These are phyloP conservation scores for Guillardia theta DNA, from an alignment of 78 protist species.

Conservation along the genomic window DNA sequence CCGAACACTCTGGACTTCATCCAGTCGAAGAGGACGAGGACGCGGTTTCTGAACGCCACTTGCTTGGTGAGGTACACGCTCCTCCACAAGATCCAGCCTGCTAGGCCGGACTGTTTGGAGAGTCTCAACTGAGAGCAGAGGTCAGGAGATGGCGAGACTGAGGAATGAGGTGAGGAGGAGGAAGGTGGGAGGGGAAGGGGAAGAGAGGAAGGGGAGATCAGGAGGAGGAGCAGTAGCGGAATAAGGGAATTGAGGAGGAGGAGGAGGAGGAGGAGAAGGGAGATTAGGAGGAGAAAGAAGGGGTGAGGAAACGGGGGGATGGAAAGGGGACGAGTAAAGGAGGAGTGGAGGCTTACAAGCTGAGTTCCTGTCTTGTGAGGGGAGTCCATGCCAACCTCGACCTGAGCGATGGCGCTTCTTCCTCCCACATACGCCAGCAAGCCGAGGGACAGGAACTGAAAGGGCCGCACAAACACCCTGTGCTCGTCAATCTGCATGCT, in stretches of 20 bases:
- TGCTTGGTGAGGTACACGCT: conserved; percentile 30
- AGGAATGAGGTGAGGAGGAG: background rate
- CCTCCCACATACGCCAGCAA: background rate
- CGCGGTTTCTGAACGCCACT: conserved; percentile 8
- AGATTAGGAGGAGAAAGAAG: background rate
- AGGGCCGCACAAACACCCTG: background rate
- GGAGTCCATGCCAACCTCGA: background rate
- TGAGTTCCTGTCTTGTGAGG: background rate
- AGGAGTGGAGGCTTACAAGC: background rate
- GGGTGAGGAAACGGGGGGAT: background rate
- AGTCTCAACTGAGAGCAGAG: background rate
- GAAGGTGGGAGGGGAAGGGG: background rate
- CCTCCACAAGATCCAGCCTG: background rate
- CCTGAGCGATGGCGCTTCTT: background rate
- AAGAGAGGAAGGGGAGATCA: background rate
- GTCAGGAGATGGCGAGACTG: background rate
- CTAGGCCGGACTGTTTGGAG: background rate
- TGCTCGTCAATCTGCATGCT: background rate
- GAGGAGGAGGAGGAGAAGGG: background rate
- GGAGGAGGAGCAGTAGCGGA: background rate
- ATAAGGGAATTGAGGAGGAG: background rate
- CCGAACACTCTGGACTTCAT: background rate
- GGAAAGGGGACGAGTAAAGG: background rate
- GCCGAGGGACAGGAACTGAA: conserved; percentile 30
- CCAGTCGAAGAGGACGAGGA: conserved; percentile 39